phyloP scores from a whole-genome alignment of 352 stramenopile species.

The Elongisporangium prolatum region DNA sequence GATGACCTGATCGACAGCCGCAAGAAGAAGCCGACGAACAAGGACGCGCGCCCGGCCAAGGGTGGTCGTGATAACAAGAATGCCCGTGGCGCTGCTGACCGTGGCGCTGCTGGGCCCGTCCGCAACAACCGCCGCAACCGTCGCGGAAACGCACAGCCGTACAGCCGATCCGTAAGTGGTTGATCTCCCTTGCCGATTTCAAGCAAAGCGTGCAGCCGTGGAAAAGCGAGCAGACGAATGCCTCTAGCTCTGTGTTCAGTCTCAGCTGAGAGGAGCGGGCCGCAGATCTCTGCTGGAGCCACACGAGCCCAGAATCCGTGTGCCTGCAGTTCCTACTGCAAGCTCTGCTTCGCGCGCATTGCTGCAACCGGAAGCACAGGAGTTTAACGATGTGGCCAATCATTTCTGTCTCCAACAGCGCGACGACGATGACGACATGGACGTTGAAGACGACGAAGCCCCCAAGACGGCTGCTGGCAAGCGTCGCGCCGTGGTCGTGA shows the following conservation, averaged over 20 bases:
- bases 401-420: conserved; percentile 1
- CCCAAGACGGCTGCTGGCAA: conserved; percentile 23
- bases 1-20: conserved; percentile 79
- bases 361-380: background rate
- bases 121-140: conserved; percentile 37
- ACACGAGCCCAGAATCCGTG: background rate
- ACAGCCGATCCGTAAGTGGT: conserved; percentile 67
- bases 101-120: conserved; percentile 38
- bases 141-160: conserved; percentile 50
- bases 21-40: conserved; percentile 50
- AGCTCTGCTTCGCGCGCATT: background rate
- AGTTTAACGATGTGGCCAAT: background rate
- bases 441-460: conserved; percentile 51
- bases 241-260: background rate
- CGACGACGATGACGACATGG: conserved; percentile 51
- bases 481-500: conserved; percentile 53
- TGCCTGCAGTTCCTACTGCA: background rate
- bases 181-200: background rate
- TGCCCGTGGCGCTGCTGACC: conserved; percentile 1
- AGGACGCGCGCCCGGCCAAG: conserved; percentile 45
- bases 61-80: conserved; percentile 10
- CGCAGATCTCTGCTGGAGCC: background rate
- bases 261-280: background rate
- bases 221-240: background rate
- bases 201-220: background rate